These are phyloP conservation scores for Solanum ahanhuiri DNA, from an alignment of 257 asterid genomes.

Conservation along the genomic window DNA sequence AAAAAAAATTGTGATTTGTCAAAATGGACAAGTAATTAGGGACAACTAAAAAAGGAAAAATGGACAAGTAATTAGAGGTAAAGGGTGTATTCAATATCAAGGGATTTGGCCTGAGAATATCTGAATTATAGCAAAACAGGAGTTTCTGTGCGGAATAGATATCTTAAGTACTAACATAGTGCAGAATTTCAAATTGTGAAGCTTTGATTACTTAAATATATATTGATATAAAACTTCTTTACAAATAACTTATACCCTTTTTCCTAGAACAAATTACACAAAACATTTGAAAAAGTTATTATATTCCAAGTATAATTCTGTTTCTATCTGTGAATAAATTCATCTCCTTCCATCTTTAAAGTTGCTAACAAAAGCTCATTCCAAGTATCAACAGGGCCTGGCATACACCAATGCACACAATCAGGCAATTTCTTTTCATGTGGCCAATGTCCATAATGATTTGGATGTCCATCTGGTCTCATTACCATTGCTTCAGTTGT, in stretches of 20 bases:
- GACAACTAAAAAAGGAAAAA: too few relatives aligned
- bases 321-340: not conserved
- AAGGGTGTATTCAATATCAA: not conserved
- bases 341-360: constrained; percentile 7
- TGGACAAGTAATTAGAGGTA: too few relatives aligned
- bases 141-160: not conserved
- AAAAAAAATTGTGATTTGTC: too few relatives aligned
- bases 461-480: constrained; percentile 70
- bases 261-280: not conserved
- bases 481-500: constrained; percentile 36
- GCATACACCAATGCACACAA: constrained; percentile 28
- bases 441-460: constrained; percentile 54
- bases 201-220: not conserved
- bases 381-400: constrained; percentile 25
- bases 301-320: not conserved
- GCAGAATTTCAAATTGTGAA: too few relatives aligned
- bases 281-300: not conserved
- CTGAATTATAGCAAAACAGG: not conserved
- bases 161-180: not conserved
- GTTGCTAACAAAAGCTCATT: constrained; percentile 13
- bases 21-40: too few relatives aligned
- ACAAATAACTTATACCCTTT: not conserved
- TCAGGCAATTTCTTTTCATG: constrained; percentile 33
- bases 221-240: not conserved
- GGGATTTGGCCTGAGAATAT: not conserved